phyloP scores from a whole-genome alignment of 2,329 filamentous ascomycete species.

The Aspergillus quadrilineatus region DNA sequence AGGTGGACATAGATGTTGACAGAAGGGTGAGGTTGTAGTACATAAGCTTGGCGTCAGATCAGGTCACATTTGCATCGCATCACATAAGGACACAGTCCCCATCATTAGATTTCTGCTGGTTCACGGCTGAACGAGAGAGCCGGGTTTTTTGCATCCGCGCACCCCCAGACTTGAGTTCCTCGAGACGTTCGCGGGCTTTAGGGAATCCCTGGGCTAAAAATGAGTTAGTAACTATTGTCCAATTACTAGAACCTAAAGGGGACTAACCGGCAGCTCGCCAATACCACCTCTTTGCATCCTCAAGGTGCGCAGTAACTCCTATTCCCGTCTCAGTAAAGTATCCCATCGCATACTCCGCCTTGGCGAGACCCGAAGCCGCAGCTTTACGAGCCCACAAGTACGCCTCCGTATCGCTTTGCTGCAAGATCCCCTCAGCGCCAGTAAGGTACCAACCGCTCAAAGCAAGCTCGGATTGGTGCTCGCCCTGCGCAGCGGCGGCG shows the following conservation, averaged over 20 bases:
- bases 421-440: constrained; percentile 79
- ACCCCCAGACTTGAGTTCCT: constrained; percentile 82
- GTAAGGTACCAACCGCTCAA: constrained; percentile 94
- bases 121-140: constrained; percentile 78
- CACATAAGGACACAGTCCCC: constrained; percentile 68
- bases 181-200: constrained; percentile 86
- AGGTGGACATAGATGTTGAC: neutral
- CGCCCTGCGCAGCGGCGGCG: constrained; percentile 83
- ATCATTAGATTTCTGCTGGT: constrained; percentile 81
- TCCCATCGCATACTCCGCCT: constrained; percentile 97
- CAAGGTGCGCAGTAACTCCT: constrained; percentile 77
- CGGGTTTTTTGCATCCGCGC: constrained; percentile 70
- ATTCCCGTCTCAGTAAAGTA: constrained; percentile 97
- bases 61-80: constrained; percentile 22
- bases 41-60: constrained; percentile 1
- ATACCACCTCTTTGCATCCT: constrained; percentile 98
- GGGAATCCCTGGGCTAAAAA: constrained; percentile 82
- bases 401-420: constrained; percentile 91
- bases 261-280: constrained; percentile 88
- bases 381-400: constrained; percentile 97
- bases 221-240: constrained; percentile 10
- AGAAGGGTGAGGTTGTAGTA: neutral
- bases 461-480: constrained; percentile 87
- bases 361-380: constrained; percentile 79
- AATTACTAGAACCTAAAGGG: neutral